Evolutionary conservation across 495 filamentous ascomycete species (phyloP).

Genomic region (Trichoderma erinaceum): DNA sequence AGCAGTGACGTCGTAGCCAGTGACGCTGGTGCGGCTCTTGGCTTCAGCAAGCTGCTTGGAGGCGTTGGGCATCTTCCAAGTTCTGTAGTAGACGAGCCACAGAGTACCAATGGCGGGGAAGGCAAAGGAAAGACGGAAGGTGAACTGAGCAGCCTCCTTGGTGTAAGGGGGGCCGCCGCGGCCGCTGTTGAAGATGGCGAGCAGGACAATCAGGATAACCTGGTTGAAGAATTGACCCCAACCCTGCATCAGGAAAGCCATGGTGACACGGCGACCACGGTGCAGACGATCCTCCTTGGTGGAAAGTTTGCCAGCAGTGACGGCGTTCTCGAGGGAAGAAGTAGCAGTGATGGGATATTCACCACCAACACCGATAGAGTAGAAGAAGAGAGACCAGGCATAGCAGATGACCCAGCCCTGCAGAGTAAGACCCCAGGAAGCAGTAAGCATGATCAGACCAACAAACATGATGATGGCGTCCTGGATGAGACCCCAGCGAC

Average conservation of each 20-base stretch:
- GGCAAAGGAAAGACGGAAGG: slow-evolving; percentile 77
- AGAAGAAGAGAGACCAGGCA: slow-evolving; percentile 83
- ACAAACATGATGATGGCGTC: slow-evolving; percentile 90
- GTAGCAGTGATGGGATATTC: slow-evolving; percentile 96
- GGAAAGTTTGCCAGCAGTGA: slow-evolving; percentile 76
- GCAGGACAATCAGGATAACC: slow-evolving; percentile 69
- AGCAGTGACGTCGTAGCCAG: slow-evolving; percentile 80
- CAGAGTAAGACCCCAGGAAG: slow-evolving; percentile 73
- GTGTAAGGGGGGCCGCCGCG: slow-evolving; percentile 68
- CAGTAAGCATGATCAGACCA: slow-evolving; percentile 79
- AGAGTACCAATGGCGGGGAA: slow-evolving; percentile 79
- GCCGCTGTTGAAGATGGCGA: slow-evolving; percentile 75
- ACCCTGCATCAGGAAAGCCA: slow-evolving; percentile 92
- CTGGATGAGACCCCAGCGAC: slow-evolving; percentile 87
- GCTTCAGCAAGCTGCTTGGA: slow-evolving; percentile 65
- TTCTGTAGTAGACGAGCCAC: slow-evolving; percentile 89
- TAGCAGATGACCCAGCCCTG: slow-evolving; percentile 94
- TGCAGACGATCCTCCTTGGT: slow-evolving; percentile 86
- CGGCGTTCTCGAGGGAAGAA: slow-evolving; percentile 88
- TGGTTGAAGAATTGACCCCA: slow-evolving; percentile 95
- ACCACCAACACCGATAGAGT: slow-evolving; percentile 81
- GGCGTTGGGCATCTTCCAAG: slow-evolving; percentile 74
- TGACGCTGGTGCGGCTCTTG: slow-evolving; percentile 80
- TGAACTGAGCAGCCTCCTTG: slow-evolving; percentile 65
- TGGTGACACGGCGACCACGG: slow-evolving; percentile 86